A percentile compares a stretch with the other conserved stretches of the same genome.
phyloP scores from a whole-genome alignment of 495 filamentous ascomycete genomes.

The Pseudomonodictys pantanalensis region DNA sequence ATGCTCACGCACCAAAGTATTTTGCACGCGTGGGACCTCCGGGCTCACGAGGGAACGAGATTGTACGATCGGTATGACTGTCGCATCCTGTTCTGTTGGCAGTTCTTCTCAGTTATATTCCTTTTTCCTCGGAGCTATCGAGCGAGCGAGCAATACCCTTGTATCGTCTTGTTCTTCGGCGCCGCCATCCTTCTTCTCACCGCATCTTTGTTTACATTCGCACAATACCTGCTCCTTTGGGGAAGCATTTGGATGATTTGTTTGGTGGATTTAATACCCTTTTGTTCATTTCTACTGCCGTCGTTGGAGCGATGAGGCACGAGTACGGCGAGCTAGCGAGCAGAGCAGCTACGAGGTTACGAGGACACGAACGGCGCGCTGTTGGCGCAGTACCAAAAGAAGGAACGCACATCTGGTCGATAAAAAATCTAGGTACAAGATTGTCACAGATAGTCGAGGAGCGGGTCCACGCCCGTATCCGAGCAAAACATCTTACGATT shows the following conservation, averaged over 20 bases:
- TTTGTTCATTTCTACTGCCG: background rate
- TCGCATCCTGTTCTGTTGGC: slow-evolving; percentile 3
- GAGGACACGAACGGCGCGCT: background rate
- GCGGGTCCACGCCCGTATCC: too few relatives aligned
- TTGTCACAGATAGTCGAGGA: too few relatives aligned
- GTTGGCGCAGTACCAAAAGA: background rate
- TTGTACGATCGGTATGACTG: slow-evolving; percentile 27
- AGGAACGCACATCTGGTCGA: too few relatives aligned
- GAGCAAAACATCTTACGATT: too few relatives aligned
- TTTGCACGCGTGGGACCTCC: slow-evolving; percentile 19
- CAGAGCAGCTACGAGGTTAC: background rate
- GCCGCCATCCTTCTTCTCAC: background rate
- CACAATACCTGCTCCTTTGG: slow-evolving; percentile 8
- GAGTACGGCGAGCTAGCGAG: background rate
- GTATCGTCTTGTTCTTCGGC: background rate
- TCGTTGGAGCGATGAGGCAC: background rate
- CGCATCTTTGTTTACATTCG: background rate
- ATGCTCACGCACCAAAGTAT: slow-evolving; percentile 28
- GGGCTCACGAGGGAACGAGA: slow-evolving; percentile 13
- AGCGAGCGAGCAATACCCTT: slow-evolving; percentile 18
- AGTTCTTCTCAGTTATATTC: background rate
- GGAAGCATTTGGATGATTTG: slow-evolving; percentile 1
- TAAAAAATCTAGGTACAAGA: too few relatives aligned
- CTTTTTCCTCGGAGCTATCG: slow-evolving; percentile 1
- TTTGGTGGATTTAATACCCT: slow-evolving; percentile 29